Conservation (phyloP, 305 asterid species). For the Fraxinus paxiana region DNA sequence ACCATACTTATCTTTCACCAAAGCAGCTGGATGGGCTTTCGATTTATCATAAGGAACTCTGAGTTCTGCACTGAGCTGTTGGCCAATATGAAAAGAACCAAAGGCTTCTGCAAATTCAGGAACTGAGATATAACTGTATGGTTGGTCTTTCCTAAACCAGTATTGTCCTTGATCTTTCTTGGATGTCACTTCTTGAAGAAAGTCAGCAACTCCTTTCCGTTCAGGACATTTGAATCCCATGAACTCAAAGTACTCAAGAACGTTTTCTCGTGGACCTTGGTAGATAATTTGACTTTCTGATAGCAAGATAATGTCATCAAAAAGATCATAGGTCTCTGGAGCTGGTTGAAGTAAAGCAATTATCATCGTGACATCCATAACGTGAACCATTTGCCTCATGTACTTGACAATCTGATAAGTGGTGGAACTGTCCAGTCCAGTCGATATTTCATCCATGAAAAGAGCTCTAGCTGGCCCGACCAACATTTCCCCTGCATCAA, state of each 20-base stretch:
- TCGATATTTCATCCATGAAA: conserved; percentile 58
- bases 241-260: conserved; percentile 37
- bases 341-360: conserved; percentile 55
- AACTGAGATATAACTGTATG: conserved; percentile 37
- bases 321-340: conserved; percentile 51
- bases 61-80: conserved; percentile 31
- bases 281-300: conserved; percentile 47
- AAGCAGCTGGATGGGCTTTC: conserved; percentile 39
- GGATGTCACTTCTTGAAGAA: conserved; percentile 52
- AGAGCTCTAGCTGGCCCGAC: conserved; percentile 50
- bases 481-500: conserved; percentile 50
- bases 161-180: conserved; percentile 53
- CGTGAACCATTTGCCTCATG: conserved; percentile 49
- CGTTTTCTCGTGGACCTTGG: conserved; percentile 52
- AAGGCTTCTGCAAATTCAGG: conserved; percentile 38
- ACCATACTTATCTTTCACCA: conserved; percentile 48
- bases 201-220: conserved; percentile 56
- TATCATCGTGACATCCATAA: conserved; percentile 38
- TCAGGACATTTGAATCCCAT: conserved; percentile 55
- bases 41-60: conserved; percentile 39
- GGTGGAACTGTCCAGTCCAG: conserved; percentile 61
- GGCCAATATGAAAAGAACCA: conserved; percentile 40
- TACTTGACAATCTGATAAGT: conserved; percentile 48
- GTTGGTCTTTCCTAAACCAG: conserved; percentile 35
- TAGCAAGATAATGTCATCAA: conserved; percentile 47